Percentiles rank a stretch among this genome's conserved stretches.
These are phyloP conservation scores for Hemerocallis citrina DNA, from an alignment of 106 monocot genomes.

Conservation along the genomic window DNA sequence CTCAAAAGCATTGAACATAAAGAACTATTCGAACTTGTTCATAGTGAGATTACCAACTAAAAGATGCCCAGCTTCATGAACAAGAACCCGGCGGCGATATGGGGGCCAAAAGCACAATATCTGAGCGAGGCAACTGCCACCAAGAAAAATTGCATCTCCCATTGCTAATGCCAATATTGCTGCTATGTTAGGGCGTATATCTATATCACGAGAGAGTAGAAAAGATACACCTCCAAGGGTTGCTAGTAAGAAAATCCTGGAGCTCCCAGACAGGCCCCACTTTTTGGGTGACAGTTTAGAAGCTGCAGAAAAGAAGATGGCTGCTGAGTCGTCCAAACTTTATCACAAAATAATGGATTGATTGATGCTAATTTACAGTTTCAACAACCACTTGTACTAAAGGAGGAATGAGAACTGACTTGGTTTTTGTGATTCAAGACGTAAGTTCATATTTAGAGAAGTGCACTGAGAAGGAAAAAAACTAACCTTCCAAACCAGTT, in stretches of 20 bases:
- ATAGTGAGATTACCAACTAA: slow-evolving; percentile 46
- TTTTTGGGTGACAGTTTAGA: slow-evolving; percentile 88
- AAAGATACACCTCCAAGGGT: slow-evolving; percentile 68
- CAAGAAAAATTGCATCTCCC: slow-evolving; percentile 84
- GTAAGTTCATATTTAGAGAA: not conserved
- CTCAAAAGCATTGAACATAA: not conserved
- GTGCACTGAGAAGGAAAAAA: not conserved
- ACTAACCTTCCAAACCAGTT: slow-evolving; percentile 91
- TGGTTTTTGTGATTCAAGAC: not conserved
- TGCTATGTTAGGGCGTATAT: slow-evolving; percentile 80
- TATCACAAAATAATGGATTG: not conserved
- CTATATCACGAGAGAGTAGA: slow-evolving; percentile 76
- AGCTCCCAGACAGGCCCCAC: slow-evolving; percentile 80
- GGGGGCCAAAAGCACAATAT: slow-evolving; percentile 91
- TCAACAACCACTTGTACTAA: not conserved
- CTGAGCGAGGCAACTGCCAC: slow-evolving; percentile 87
- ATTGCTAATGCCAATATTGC: slow-evolving; percentile 52
- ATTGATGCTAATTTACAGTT: not conserved
- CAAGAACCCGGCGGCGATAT: slow-evolving; percentile 69
- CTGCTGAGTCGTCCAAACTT: not conserved
- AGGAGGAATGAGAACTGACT: not conserved
- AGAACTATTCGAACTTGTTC: not conserved
- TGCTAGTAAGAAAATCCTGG: slow-evolving; percentile 41
- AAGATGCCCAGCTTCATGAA: slow-evolving; percentile 98
- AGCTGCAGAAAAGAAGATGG: slow-evolving; percentile 34